Evolutionary conservation across 495 filamentous ascomycete species (phyloP), one percentile per base, ranked within the genome.

Genomic region (Lichenothelia convexa): DNA sequence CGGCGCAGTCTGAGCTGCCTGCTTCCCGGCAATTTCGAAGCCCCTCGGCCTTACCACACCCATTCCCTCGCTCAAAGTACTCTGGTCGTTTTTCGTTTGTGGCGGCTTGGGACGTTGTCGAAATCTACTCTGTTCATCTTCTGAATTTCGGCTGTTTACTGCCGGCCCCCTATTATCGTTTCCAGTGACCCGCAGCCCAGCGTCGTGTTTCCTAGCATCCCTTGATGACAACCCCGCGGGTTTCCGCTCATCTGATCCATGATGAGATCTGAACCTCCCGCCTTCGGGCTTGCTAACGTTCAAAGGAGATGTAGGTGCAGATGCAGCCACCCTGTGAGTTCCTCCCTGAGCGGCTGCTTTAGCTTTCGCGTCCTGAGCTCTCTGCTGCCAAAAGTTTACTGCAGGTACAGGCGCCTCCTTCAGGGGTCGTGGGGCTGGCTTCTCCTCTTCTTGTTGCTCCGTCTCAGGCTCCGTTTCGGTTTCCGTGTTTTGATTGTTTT

Each of bases 331-430:
- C 13, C 8, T n/a, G n/a, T n/a, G n/a, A n/a, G n/a, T n/a, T 27
- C 8, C 8, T 27, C 13, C 8, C 13, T 27, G 24, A 27, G 24
- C 24, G 24, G 24, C 24, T 27, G 24, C 24, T 13, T 13, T 29
- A 13, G 24, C 24, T 13, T 29, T 29, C 24, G 9, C 9, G 11
- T 70, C 74, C 47, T 86, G 75, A 41, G 66, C 75, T 22, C 83
- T 67, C 56, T 79, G 68, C 26, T 70, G 63, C 89, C 89, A 97
- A 34, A 80, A 52, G 54, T 97, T 97, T 32, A 93, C 80, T 1
- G 69, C 47, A 4, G 89, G 87, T 27, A 74, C 57, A 21, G 80
- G 76, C 32, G 87, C 87, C 32, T 84, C 82, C n/a, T n/a, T n/a
- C n/a, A n/a, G n/a, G n/a, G n/a, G n/a, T n/a, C n/a, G n/a, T n/a